phyloP scores from a whole-genome alignment of 2,329 filamentous ascomycete species.

The Pseudogymnoascus sp. region DNA sequence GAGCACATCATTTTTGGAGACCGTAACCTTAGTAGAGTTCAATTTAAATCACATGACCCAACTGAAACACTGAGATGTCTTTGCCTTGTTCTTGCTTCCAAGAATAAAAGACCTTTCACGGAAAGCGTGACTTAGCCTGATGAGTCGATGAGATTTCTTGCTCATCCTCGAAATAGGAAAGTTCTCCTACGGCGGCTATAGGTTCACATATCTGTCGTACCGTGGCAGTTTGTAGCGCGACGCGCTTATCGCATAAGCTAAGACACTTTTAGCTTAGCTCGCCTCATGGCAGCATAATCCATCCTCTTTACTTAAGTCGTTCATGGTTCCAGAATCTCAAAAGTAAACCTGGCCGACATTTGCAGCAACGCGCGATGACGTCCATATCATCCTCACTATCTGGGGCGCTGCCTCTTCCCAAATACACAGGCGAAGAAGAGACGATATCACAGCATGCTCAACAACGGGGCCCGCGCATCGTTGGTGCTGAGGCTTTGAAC shows the following conservation, averaged over 20 bases:
- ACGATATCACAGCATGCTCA: conserved; percentile 64
- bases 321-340: not conserved
- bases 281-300: conserved; percentile 4
- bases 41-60: conserved; percentile 4
- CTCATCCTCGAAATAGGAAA: not conserved
- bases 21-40: conserved; percentile 1
- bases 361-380: conserved; percentile 43
- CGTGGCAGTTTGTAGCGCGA: conserved; percentile 3
- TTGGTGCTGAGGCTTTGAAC: conserved; percentile 72
- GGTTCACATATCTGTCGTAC: not conserved
- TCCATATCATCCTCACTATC: conserved; percentile 66
- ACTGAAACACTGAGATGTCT: not conserved
- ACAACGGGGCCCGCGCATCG: conserved; percentile 72
- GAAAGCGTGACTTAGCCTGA: not conserved
- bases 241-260: not conserved
- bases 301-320: conserved; percentile 1
- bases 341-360: not conserved
- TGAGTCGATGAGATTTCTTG: not conserved
- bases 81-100: not conserved
- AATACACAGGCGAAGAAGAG: conserved; percentile 85
- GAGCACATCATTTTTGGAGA: conserved; percentile 3
- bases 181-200: not conserved
- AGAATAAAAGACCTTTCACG: not conserved
- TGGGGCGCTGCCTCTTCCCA: conserved; percentile 77
- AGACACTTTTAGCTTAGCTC: not conserved